Conservation (phyloP, 805 yeast species). For the Metschnikowia dekortorum region DNA sequence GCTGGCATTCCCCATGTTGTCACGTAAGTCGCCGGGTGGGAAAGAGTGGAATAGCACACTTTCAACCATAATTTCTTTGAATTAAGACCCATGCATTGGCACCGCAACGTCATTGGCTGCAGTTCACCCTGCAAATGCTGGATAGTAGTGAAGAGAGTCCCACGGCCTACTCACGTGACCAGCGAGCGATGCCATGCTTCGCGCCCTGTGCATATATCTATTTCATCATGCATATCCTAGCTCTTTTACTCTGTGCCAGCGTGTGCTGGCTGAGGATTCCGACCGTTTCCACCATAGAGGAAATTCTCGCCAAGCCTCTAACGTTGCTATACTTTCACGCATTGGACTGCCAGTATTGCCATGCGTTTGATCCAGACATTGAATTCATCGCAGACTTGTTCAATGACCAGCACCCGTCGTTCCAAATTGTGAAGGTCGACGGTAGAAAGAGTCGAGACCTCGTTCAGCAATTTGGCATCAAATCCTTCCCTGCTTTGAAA, state of each 20-base stretch:
- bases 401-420: slow-evolving; percentile 20
- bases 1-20: too few species aligned
- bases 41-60: too few species aligned
- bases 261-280: slow-evolving; percentile 5
- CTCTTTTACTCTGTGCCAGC: background rate
- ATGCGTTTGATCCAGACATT: slow-evolving; percentile 29
- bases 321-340: slow-evolving; percentile 48
- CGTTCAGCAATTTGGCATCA: slow-evolving; percentile 35
- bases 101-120: too few species aligned
- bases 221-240: slow-evolving; percentile 1
- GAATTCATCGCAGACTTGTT: slow-evolving; percentile 41
- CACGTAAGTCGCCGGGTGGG: too few species aligned
- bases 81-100: background rate
- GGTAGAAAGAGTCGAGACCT: slow-evolving; percentile 28
- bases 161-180: background rate
- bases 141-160: background rate
- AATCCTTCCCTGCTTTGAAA: slow-evolving; percentile 47
- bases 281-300: slow-evolving; percentile 7
- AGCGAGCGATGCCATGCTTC: background rate
- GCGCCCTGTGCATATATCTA: background rate
- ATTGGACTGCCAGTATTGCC: slow-evolving; percentile 32
- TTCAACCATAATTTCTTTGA: too few species aligned
- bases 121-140: background rate
- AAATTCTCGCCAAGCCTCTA: slow-evolving; percentile 10
- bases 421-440: slow-evolving; percentile 32